phyloP scores from a whole-genome alignment of 1,139 yeast species.

The Diutina mesorugosa region DNA sequence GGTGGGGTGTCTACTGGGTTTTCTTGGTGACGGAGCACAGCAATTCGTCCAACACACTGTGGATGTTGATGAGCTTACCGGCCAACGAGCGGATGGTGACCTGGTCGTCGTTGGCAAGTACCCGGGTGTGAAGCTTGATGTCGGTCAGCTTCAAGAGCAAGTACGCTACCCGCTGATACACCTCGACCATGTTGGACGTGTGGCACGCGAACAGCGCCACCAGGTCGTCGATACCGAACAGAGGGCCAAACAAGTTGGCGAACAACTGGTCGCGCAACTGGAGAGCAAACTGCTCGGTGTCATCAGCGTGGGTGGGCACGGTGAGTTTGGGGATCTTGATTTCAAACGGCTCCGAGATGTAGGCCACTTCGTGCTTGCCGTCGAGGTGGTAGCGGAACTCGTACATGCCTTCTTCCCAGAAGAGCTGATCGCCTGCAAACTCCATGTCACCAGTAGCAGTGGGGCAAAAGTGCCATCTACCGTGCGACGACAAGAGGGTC shows the following conservation, averaged over 20 bases:
- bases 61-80: constrained; percentile 29
- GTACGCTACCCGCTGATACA: constrained; percentile 20
- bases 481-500: constrained; percentile 52
- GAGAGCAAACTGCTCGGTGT: constrained; percentile 16
- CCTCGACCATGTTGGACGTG: constrained; percentile 17
- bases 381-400: constrained; percentile 67
- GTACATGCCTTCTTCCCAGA: constrained; percentile 63
- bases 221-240: constrained; percentile 11
- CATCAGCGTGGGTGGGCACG: constrained; percentile 17
- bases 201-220: constrained; percentile 17
- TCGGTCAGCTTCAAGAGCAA: constrained; percentile 26
- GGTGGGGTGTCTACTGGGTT: constrained; percentile 3
- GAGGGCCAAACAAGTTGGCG: constrained; percentile 14
- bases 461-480: constrained; percentile 56
- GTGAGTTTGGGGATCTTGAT: constrained; percentile 29
- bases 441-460: constrained; percentile 33
- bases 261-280: constrained; percentile 18
- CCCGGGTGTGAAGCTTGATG: constrained; percentile 24
- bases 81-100: constrained; percentile 22
- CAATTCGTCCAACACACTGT: constrained; percentile 30
- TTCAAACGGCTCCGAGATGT: constrained; percentile 62
- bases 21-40: constrained; percentile 11
- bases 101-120: constrained; percentile 18
- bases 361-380: constrained; percentile 60
- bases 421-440: constrained; percentile 38